These are phyloP conservation scores for Astrothelium subdiscretum DNA, from an alignment of 495 filamentous ascomycete species.

Conservation along the genomic window DNA sequence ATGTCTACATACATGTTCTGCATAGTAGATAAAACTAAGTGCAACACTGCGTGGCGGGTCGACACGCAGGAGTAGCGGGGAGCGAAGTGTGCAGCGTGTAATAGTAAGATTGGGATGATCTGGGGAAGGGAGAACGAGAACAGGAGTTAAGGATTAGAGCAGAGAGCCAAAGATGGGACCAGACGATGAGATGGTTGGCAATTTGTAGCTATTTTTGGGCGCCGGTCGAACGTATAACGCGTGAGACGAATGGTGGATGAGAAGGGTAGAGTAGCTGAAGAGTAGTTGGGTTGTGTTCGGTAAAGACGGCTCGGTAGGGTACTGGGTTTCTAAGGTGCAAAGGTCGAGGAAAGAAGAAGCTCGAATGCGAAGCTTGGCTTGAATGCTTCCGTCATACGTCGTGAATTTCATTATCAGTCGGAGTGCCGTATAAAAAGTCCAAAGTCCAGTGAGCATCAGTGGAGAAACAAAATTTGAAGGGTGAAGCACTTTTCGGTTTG, in stretches of 20 bases:
- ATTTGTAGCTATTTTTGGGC: not conserved
- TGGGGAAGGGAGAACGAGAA: not conserved
- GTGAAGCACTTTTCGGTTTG: not conserved
- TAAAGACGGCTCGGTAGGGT: not conserved
- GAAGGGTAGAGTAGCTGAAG: not conserved
- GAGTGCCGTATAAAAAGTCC: not conserved
- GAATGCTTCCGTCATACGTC: not conserved
- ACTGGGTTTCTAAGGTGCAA: not conserved
- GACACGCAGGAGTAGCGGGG: not conserved
- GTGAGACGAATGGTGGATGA: not conserved
- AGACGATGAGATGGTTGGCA: not conserved
- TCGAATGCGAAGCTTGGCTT: not conserved
- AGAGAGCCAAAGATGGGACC: not conserved
- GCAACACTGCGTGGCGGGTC: slow-evolving; percentile 2
- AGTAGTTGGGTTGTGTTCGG: not conserved
- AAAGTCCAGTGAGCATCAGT: not conserved
- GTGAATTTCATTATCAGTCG: not conserved
- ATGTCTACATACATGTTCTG: slow-evolving; percentile 3
- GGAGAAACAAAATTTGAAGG: not conserved
- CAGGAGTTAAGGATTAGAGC: not conserved
- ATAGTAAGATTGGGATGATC: not conserved
- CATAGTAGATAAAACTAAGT: slow-evolving; percentile 3
- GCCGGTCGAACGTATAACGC: not conserved
- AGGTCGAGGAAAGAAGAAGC: not conserved
- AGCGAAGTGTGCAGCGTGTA: not conserved